These are phyloP conservation scores for Fusarium nurragi DNA, from an alignment of 2,329 filamentous ascomycete genomes.

Conservation along the genomic window DNA sequence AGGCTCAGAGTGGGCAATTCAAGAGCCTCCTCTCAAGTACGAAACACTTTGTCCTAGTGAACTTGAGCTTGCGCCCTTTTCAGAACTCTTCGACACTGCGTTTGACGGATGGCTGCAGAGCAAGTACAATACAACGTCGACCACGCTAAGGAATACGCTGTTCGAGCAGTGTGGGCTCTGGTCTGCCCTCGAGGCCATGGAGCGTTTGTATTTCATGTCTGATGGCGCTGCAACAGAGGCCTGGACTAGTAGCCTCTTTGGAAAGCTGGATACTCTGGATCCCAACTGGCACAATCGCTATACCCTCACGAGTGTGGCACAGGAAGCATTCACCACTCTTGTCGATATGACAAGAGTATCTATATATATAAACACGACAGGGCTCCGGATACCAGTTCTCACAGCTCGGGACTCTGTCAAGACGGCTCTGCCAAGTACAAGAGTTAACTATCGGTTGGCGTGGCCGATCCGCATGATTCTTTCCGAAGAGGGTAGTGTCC, in stretches of 20 bases:
- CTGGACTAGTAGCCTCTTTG: slow-evolving; percentile 77
- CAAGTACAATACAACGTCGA: slow-evolving; percentile 76
- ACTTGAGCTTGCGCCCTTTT: slow-evolving; percentile 70
- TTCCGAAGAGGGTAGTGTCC: slow-evolving; percentile 67
- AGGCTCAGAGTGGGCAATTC: slow-evolving; percentile 43
- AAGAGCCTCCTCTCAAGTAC: slow-evolving; percentile 64
- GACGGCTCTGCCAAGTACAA: slow-evolving; percentile 67
- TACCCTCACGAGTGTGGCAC: slow-evolving; percentile 78
- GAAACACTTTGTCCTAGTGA: slow-evolving; percentile 62
- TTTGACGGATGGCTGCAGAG: slow-evolving; percentile 81
- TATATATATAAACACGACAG: slow-evolving; percentile 60
- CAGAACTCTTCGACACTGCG: slow-evolving; percentile 75
- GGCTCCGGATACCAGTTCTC: slow-evolving; percentile 54
- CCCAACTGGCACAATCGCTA: slow-evolving; percentile 82
- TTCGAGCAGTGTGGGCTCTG: slow-evolving; percentile 75
- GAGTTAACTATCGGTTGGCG: slow-evolving; percentile 72
- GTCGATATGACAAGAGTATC: slow-evolving; percentile 71
- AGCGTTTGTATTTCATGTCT: slow-evolving; percentile 78
- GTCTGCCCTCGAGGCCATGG: slow-evolving; percentile 71
- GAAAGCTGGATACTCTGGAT: slow-evolving; percentile 72
- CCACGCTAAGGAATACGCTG: slow-evolving; percentile 71
- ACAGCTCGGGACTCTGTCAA: slow-evolving; percentile 66
- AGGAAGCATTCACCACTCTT: slow-evolving; percentile 71
- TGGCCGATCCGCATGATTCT: slow-evolving; percentile 79
- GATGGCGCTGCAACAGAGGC: slow-evolving; percentile 74